Evolutionary conservation across 2,329 filamentous ascomycete genomes (phyloP).

Genomic region (Monosporascus sp.): DNA sequence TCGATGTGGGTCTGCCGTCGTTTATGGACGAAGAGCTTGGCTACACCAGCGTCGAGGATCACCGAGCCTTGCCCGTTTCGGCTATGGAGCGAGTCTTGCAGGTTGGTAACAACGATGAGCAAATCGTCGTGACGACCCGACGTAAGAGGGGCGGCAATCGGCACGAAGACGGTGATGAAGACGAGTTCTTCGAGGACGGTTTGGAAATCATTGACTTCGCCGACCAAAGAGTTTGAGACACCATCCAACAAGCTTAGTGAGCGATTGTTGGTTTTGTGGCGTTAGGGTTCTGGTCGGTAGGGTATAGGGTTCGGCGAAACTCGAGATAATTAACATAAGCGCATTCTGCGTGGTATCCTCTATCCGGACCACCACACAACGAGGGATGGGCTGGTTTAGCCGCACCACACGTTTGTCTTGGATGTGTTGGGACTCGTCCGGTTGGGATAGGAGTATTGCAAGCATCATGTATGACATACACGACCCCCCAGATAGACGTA

Average conservation of each 20-base stretch:
- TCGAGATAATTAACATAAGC: no score
- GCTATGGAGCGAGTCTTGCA: conserved; percentile 60
- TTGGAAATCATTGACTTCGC: conserved; percentile 90
- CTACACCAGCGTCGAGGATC: conserved; percentile 45
- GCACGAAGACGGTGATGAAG: conserved; percentile 50
- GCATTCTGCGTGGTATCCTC: no score
- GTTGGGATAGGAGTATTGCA: conserved; percentile 21
- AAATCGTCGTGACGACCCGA: conserved; percentile 78
- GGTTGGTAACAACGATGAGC: conserved; percentile 59
- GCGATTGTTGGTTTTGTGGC: conserved; percentile 6
- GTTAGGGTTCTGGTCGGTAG: neutral
- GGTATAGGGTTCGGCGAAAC: no score
- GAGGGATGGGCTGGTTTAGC: neutral
- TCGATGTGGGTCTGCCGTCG: conserved; percentile 46
- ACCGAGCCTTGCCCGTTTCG: conserved; percentile 55
- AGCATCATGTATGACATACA: conserved; percentile 15
- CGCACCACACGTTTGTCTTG: conserved; percentile 1
- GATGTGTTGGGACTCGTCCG: conserved; percentile 10
- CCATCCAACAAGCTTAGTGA: conserved; percentile 1
- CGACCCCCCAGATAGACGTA: conserved; percentile 15
- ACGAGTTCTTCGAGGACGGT: conserved; percentile 87
- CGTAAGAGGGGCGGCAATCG: conserved; percentile 56
- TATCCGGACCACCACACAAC: neutral
- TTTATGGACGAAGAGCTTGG: conserved; percentile 47
- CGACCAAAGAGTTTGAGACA: conserved; percentile 54